Percentiles rank a stretch among this genome's conserved stretches.
These are phyloP conservation scores for Ampelocalamus luodianensis DNA, from an alignment of 176 grass and related monocot species.

Conservation along the genomic window DNA sequence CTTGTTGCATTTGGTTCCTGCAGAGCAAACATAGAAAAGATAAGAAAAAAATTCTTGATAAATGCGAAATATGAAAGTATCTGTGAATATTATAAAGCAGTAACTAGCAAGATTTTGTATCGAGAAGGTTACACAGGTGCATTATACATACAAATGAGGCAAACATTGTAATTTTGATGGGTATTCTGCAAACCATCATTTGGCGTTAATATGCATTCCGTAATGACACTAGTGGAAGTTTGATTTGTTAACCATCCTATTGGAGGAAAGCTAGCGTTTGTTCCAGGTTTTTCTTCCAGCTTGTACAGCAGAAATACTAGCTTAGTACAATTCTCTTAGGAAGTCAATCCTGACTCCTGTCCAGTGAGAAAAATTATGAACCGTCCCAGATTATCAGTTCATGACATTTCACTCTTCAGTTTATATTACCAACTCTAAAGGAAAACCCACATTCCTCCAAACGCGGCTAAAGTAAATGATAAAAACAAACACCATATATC, in stretches of 20 bases:
- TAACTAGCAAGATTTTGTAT: slow-evolving; percentile 9
- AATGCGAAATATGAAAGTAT: slow-evolving; percentile 29
- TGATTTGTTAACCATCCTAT: not conserved
- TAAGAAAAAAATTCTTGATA: slow-evolving; percentile 20
- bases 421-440: slow-evolving; percentile 21
- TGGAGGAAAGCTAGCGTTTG: not conserved
- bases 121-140: not conserved
- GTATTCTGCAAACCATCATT: not conserved
- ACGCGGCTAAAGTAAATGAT: slow-evolving; percentile 4
- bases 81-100: not conserved
- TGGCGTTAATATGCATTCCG: not conserved
- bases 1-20: slow-evolving; percentile 50
- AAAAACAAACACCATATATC: not conserved
- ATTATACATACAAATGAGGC: slow-evolving; percentile 5
- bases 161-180: slow-evolving; percentile 28
- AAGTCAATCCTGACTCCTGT: not conserved
- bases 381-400: too few species aligned
- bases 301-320: slow-evolving; percentile 10
- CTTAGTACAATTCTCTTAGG: not conserved
- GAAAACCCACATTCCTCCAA: not conserved
- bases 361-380: too few species aligned
- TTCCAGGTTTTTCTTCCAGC: not conserved
- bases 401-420: not conserved
- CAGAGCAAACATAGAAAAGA: slow-evolving; percentile 29
- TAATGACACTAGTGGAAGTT: slow-evolving; percentile 6